Base-by-base conservation (phyloP, 1,284 basidiomycete genomes). In the Melanopsichium pennsylvanicum region DNA sequence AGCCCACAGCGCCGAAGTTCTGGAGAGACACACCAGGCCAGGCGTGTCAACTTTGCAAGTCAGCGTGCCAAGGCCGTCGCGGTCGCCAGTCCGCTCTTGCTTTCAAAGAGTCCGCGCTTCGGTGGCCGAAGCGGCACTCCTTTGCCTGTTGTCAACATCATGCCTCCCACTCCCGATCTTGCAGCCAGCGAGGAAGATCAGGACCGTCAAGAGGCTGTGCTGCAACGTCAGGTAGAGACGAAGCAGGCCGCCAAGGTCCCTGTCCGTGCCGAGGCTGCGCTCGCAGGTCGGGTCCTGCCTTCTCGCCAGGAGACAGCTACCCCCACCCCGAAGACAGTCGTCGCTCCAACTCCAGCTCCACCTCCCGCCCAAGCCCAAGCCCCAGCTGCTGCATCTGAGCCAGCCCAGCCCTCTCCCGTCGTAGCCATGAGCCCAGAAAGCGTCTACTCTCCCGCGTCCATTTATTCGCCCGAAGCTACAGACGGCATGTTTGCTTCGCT, bases 81-180 rank as follows among this genome's bases (percentile, higher is more conserved):
- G 4, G 62, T 74, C 12, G 58, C 61, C 11, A 74, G 72, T 35
- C 72, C 72, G 0, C 41, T 71, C 5, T 46, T 74, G 43, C 48
- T 66, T 25, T 44, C 46, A 5, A 55, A 46, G 13, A 74, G 70
- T 34, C 66, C 72, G 12, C 55, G 47, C 8, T 26, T 59, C 44
- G 42, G 33, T 6, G 57, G 51, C 33, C 39, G 41, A 19, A 51
- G 52, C n/a, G 37, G 40, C 27, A 50, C 42, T 4, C 57, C 61
- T 23, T 56, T 62, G 37, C 61, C 70, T 11, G 61, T 76, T 2
- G 74, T 76, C 44, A 75, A 71, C 41, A 68, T 76, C 38, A 76
- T 76, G 74, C 74, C 74, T 18, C 74, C 74, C 1, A 76, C 72
- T 10, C 74, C 74, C 2, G 74, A 75, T 27, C 62, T 75, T n/a